Evolutionary conservation across 108 stramenopile genomes (phyloP).

Genomic region (Skeletonema menzelii): DNA sequence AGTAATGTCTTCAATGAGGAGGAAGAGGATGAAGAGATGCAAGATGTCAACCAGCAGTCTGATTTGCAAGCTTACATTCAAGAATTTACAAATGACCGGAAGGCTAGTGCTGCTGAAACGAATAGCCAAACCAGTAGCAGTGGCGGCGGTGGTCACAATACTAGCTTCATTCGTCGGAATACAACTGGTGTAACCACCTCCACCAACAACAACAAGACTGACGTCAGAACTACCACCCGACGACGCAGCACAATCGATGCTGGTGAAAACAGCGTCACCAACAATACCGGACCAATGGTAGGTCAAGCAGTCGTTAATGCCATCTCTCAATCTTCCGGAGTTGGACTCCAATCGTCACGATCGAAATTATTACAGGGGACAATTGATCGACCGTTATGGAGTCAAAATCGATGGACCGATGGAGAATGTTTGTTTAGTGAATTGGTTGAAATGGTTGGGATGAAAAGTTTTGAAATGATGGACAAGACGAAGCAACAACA

Average conservation of each 20-base stretch:
- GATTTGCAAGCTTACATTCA: slow-evolving; percentile 15
- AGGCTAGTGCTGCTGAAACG: background rate
- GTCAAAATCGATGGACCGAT: slow-evolving; percentile 47
- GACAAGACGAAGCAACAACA: background rate
- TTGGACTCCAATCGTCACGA: slow-evolving; percentile 26
- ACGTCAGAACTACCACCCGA: background rate
- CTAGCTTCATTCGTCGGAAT: background rate
- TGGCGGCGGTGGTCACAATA: background rate
- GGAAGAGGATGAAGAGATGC: background rate
- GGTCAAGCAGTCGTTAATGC: slow-evolving; percentile 39
- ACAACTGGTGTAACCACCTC: background rate
- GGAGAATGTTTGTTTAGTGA: slow-evolving; percentile 44
- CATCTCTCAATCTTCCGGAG: slow-evolving; percentile 21
- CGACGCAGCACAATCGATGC: background rate
- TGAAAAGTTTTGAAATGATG: slow-evolving; percentile 30
- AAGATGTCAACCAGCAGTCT: background rate
- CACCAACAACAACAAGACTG: background rate
- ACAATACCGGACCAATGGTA: slow-evolving; percentile 29
- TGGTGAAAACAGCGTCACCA: background rate
- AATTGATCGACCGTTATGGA: slow-evolving; percentile 41
- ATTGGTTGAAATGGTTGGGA: slow-evolving; percentile 21
- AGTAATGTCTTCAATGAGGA: background rate
- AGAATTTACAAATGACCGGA: slow-evolving; percentile 8
- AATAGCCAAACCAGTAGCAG: background rate
- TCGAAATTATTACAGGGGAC: slow-evolving; percentile 39